These are phyloP conservation scores for Diplocarpon mali DNA, from an alignment of 2,329 filamentous ascomycete genomes.

Conservation along the genomic window DNA sequence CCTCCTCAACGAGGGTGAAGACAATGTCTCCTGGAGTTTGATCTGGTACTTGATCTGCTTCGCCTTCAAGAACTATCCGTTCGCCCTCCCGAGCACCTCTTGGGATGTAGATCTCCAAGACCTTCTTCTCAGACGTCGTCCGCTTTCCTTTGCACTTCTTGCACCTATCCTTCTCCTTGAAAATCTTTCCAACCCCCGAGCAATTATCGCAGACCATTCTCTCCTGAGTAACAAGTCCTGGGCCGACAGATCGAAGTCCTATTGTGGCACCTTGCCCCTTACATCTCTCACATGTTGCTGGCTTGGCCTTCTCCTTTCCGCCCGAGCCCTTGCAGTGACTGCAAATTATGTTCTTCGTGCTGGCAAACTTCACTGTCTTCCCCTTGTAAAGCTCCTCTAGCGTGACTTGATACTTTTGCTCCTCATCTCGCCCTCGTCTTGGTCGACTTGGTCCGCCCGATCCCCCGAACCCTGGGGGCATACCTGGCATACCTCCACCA, in stretches of 20 bases:
- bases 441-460: constrained; percentile 44
- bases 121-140: constrained; percentile 80
- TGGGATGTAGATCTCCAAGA: constrained; percentile 92
- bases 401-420: constrained; percentile 82
- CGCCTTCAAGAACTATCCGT: constrained; percentile 78
- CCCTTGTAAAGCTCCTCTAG: constrained; percentile 97
- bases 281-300: constrained; percentile 73
- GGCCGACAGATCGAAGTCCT: constrained; percentile 71
- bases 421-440: constrained; percentile 68
- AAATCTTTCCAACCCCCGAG: constrained; percentile 73
- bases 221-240: constrained; percentile 74
- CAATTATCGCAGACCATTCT: constrained; percentile 74
- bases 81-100: constrained; percentile 80
- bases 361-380: constrained; percentile 94
- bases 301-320: constrained; percentile 84
- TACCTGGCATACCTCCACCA: constrained; percentile 33
- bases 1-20: constrained; percentile 73
- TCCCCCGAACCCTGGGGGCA: constrained; percentile 25
- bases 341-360: constrained; percentile 89
- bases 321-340: constrained; percentile 77
- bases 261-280: constrained; percentile 69
- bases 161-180: constrained; percentile 94
- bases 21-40: constrained; percentile 87
- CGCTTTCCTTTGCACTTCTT: constrained; percentile 97
- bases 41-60: constrained; percentile 86